These are phyloP conservation scores for Schizochytrium sp. DNA, from an alignment of 108 stramenopile species.

Conservation along the genomic window DNA sequence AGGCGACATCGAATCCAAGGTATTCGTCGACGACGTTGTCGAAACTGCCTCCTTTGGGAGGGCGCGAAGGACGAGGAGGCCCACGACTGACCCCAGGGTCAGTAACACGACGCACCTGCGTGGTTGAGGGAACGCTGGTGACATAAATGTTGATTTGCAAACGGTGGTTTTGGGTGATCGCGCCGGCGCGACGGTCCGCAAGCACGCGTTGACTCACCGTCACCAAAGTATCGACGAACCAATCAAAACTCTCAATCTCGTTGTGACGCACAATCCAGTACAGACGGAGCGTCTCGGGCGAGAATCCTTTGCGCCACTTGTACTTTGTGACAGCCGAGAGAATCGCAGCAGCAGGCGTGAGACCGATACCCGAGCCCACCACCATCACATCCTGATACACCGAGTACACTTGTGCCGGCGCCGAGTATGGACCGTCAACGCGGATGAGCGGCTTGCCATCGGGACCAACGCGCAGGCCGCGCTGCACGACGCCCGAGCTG, in stretches of 20 bases:
- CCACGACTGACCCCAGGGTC: too few relatives aligned
- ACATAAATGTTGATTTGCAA: constrained; percentile 31
- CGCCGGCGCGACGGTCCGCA: background rate
- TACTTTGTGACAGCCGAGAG: constrained; percentile 28
- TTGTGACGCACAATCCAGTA: constrained; percentile 38
- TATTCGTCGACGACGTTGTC: background rate
- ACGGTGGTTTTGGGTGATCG: background rate
- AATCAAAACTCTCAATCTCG: constrained; percentile 37
- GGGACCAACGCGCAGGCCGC: constrained; percentile 27
- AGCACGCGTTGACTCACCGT: background rate
- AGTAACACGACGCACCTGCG: background rate
- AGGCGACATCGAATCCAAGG: constrained; percentile 21
- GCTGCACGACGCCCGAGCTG: constrained; percentile 6
- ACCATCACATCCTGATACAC: constrained; percentile 27
- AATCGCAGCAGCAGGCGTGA: constrained; percentile 36
- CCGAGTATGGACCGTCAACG: constrained; percentile 39
- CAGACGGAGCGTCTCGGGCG: constrained; percentile 39
- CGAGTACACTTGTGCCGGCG: constrained; percentile 32
- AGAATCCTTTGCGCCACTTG: constrained; percentile 39
- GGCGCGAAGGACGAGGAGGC: too few relatives aligned
- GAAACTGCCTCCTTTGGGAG: too few relatives aligned
- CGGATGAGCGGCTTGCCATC: constrained; percentile 31
- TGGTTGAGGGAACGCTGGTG: background rate
- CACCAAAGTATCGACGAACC: constrained; percentile 22
- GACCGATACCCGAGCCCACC: constrained; percentile 39